phyloP scores from a whole-genome alignment of 192 early-diverging fungal species.

The Cladochytrium replicatum region DNA sequence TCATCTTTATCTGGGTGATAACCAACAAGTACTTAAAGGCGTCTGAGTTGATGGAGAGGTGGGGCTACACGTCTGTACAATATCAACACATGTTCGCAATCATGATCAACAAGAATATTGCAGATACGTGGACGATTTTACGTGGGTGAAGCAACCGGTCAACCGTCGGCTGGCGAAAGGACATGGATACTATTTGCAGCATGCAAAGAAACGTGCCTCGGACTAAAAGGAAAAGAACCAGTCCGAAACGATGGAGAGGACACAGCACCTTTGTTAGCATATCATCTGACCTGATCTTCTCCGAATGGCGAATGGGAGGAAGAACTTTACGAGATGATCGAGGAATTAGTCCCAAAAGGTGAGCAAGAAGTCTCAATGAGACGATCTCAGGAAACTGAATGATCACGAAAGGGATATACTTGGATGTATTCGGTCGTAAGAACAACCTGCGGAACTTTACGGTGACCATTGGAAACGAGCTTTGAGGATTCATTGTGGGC shows the following conservation, averaged over 20 bases:
- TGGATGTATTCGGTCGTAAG: constrained; percentile 92
- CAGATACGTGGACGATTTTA: constrained; percentile 86
- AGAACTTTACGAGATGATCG: constrained; percentile 90
- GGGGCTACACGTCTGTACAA: constrained; percentile 71
- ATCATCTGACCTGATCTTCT: constrained; percentile 84
- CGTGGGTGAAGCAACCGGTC: constrained; percentile 96
- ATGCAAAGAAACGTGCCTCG: constrained; percentile 97
- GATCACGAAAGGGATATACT: constrained; percentile 60
- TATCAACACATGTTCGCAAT: background rate
- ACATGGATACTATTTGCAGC: constrained; percentile 94
- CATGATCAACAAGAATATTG: background rate
- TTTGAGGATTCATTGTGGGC: no score
- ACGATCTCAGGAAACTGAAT: background rate
- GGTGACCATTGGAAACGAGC: constrained; percentile 95
- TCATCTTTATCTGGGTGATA: constrained; percentile 97
- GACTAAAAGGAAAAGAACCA: constrained; percentile 60
- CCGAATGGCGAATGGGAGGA: constrained; percentile 90
- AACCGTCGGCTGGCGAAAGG: constrained; percentile 96
- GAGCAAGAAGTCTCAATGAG: background rate
- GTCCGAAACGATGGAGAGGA: constrained; percentile 39
- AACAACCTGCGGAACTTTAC: constrained; percentile 93
- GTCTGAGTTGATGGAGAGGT: constrained; percentile 87
- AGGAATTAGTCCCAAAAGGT: constrained; percentile 83
- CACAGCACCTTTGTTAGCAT: constrained; percentile 58
- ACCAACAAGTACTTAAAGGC: constrained; percentile 96